Evolutionary conservation across 805 yeast species (phyloP).

Genomic region (Candida sithepensis): DNA sequence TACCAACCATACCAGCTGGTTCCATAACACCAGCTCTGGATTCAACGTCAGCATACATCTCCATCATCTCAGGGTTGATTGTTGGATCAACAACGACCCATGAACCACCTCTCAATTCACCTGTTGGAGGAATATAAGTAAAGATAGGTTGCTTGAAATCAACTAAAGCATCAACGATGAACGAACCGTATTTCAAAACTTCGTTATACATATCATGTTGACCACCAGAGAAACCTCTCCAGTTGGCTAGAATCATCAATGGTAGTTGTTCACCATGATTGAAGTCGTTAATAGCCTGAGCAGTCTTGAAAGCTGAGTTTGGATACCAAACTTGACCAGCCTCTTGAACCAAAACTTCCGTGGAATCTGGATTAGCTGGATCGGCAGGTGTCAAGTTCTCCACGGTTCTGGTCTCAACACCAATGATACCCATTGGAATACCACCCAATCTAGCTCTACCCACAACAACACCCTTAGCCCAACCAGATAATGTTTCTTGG

Average conservation of each 20-base stretch:
- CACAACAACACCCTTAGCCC: conserved; percentile 98
- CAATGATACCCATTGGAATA: conserved; percentile 97
- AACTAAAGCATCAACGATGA: conserved; percentile 94
- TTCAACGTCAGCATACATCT: conserved; percentile 96
- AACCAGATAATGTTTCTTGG: conserved; percentile 94
- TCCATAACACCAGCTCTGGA: conserved; percentile 97
- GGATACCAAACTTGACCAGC: conserved; percentile 99
- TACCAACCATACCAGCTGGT: conserved; percentile 99
- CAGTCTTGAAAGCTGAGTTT: conserved; percentile 97
- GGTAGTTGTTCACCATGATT: conserved; percentile 98
- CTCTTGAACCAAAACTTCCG: conserved; percentile 82
- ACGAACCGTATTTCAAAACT: conserved; percentile 94
- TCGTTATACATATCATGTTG: conserved; percentile 99
- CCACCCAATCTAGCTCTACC: conserved; percentile 99
- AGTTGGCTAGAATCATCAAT: conserved; percentile 94
- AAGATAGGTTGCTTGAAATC: conserved; percentile 95
- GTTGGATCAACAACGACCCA: conserved; percentile 99
- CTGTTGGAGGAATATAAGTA: conserved; percentile 96
- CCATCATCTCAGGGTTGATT: conserved; percentile 96
- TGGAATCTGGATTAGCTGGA: conserved; percentile 96
- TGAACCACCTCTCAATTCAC: conserved; percentile 99
- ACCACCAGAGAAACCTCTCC: conserved; percentile 99
- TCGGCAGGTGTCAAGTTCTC: conserved; percentile 95
- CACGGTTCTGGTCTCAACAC: conserved; percentile 86
- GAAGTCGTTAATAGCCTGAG: conserved; percentile 97